Percentiles rank a stretch among this genome's conserved stretches.
Evolutionary conservation across 345 rosid genomes (phyloP).

Genomic region (Brassica cretica): DNA sequence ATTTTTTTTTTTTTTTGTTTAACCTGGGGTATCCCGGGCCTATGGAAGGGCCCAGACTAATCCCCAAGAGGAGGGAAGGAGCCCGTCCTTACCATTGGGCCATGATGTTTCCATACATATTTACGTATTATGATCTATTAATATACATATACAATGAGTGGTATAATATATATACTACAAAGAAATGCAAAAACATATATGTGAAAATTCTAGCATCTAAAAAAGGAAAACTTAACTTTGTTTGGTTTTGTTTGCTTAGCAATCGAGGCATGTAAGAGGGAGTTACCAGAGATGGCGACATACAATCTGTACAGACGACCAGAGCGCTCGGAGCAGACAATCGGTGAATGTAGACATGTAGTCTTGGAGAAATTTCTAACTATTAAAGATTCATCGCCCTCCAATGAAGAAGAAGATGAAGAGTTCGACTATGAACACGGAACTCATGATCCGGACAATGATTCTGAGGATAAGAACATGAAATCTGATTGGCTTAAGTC

Average conservation of each 20-base stretch:
- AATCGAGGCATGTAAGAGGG: conserved; percentile 73
- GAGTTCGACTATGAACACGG: conserved; percentile 45
- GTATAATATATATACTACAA: too few relatives aligned
- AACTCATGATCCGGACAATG: conserved; percentile 18
- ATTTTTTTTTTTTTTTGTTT: too few relatives aligned
- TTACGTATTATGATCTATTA: too few relatives aligned
- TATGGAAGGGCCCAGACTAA: too few relatives aligned
- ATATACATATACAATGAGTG: not conserved
- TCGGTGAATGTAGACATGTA: conserved; percentile 59
- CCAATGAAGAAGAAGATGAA: conserved; percentile 40
- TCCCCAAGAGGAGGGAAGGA: too few relatives aligned
- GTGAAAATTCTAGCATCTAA: not conserved
- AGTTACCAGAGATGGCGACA: conserved; percentile 59
- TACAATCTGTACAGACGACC: conserved; percentile 65
- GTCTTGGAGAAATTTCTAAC: conserved; percentile 81
- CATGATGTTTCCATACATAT: not conserved
- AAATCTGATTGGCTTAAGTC: conserved; percentile 98
- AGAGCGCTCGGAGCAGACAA: conserved; percentile 85
- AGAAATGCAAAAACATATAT: not conserved
- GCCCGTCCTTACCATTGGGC: too few relatives aligned
- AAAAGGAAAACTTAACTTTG: not conserved
- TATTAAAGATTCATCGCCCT: conserved; percentile 44
- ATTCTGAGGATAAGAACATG: conserved; percentile 47
- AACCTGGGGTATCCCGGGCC: too few relatives aligned
- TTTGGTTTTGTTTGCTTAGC: conserved; percentile 48